phyloP scores from a whole-genome alignment of 2,329 filamentous ascomycete species.

The Neocatenulostroma microsporum region DNA sequence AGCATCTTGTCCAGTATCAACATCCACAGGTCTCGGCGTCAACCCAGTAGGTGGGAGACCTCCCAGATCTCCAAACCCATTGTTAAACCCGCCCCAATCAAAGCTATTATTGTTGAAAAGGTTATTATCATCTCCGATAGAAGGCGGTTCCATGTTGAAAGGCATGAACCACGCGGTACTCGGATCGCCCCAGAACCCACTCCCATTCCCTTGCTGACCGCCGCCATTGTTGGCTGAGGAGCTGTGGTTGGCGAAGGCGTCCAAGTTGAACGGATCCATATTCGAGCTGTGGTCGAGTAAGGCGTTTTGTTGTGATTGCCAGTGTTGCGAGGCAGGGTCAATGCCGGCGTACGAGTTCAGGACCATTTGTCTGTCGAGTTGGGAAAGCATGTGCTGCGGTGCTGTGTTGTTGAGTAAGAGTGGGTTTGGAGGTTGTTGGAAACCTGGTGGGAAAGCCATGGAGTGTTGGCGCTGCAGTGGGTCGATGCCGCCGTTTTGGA shows the following conservation, averaged over 20 bases:
- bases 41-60: constrained; percentile 16
- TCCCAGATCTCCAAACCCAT: constrained; percentile 20
- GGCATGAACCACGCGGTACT: constrained; percentile 81
- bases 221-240: constrained; percentile 3
- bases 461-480: no score
- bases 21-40: constrained; percentile 13
- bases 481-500: no score
- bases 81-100: constrained; percentile 24
- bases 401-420: constrained; percentile 23
- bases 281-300: no score
- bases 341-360: constrained; percentile 61
- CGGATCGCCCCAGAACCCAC: constrained; percentile 32
- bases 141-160: constrained; percentile 77
- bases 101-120: constrained; percentile 20
- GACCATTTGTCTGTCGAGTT: constrained; percentile 68
- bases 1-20: constrained; percentile 14
- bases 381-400: constrained; percentile 48
- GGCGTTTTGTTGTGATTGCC: no score
- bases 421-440: constrained; percentile 24
- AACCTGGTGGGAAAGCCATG: constrained; percentile 36
- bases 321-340: constrained; percentile 33
- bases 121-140: constrained; percentile 31
- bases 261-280: constrained; percentile 18
- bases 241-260: constrained; percentile 5
- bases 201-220: constrained; percentile 10